Conservation (phyloP, 805 yeast species). For the Priceomyces haplophilus region DNA sequence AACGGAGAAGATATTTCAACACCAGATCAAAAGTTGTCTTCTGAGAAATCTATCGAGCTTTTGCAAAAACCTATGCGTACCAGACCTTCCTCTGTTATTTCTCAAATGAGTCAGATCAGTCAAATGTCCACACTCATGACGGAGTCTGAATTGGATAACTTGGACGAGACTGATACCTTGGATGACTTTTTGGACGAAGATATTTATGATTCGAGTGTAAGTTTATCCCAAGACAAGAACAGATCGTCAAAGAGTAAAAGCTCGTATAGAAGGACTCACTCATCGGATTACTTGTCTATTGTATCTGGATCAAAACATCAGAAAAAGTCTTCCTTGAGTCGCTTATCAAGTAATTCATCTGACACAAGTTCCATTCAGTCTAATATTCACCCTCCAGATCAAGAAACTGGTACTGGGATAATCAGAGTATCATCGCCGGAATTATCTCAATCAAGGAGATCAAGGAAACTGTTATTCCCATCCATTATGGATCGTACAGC, state of each 20-base stretch:
- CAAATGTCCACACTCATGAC: conserved; percentile 43
- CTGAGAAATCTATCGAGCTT: conserved; percentile 1
- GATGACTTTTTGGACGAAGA: conserved; percentile 39
- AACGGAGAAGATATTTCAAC: neutral
- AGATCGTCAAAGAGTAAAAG: conserved; percentile 23
- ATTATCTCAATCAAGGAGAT: conserved; percentile 1
- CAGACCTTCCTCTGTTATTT: conserved; percentile 41
- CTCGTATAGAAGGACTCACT: conserved; percentile 26
- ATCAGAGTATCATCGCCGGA: conserved; percentile 8
- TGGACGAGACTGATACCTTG: conserved; percentile 39
- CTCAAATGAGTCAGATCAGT: conserved; percentile 39
- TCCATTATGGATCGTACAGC: neutral
- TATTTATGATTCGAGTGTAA: conserved; percentile 37
- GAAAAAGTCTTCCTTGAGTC: conserved; percentile 29
- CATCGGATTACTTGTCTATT: conserved; percentile 35
- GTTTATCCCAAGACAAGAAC: conserved; percentile 22
- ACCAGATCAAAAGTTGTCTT: neutral
- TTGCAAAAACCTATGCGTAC: conserved; percentile 12
- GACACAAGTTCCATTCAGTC: conserved; percentile 25
- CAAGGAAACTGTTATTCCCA: conserved; percentile 1
- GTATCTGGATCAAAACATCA: conserved; percentile 17
- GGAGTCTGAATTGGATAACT: conserved; percentile 38
- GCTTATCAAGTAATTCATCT: conserved; percentile 36
- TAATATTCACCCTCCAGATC: conserved; percentile 2
- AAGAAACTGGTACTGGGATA: neutral